Evolutionary conservation across 208 protist species (phyloP).

Genomic region (Trypanosoma lewisi): DNA sequence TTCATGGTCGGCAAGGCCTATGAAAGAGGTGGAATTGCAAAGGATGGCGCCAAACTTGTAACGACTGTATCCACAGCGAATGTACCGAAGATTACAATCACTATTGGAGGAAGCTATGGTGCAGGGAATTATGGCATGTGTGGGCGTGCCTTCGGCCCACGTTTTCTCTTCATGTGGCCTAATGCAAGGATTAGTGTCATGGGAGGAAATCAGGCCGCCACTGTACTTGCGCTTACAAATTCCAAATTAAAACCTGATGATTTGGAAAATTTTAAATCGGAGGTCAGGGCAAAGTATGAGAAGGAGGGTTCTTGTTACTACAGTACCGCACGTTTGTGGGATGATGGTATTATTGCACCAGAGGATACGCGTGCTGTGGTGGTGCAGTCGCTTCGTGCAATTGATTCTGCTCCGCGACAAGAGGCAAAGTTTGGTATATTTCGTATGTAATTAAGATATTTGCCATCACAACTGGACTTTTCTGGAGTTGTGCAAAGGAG

Average conservation of each 20-base stretch:
- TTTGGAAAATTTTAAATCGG: constrained; percentile 61
- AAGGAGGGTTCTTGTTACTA: constrained; percentile 93
- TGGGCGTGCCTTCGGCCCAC: constrained; percentile 84
- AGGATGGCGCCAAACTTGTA: constrained; percentile 96
- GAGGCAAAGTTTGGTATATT: constrained; percentile 90
- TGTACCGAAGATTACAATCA: constrained; percentile 95
- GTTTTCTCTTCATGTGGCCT: constrained; percentile 97
- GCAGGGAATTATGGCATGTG: constrained; percentile 98
- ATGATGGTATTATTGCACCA: constrained; percentile 95
- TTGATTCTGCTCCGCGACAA: constrained; percentile 65
- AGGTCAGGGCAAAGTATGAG: constrained; percentile 90
- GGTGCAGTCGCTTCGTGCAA: constrained; percentile 76
- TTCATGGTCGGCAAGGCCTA: constrained; percentile 91
- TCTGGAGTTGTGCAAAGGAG: not conserved
- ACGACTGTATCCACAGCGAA: constrained; percentile 91
- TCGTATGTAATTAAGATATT: constrained; percentile 96
- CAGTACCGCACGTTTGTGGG: constrained; percentile 93
- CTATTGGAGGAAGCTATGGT: constrained; percentile 96
- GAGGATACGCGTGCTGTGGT: constrained; percentile 84
- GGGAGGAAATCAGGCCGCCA: constrained; percentile 95
- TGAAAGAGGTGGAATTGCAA: constrained; percentile 95
- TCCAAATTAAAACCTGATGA: constrained; percentile 55
- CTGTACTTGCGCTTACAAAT: constrained; percentile 85
- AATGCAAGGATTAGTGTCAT: constrained; percentile 96
- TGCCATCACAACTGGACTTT: not conserved